phyloP scores from a whole-genome alignment of 441 rosid genomes.

The Bruguiera hainesii region DNA sequence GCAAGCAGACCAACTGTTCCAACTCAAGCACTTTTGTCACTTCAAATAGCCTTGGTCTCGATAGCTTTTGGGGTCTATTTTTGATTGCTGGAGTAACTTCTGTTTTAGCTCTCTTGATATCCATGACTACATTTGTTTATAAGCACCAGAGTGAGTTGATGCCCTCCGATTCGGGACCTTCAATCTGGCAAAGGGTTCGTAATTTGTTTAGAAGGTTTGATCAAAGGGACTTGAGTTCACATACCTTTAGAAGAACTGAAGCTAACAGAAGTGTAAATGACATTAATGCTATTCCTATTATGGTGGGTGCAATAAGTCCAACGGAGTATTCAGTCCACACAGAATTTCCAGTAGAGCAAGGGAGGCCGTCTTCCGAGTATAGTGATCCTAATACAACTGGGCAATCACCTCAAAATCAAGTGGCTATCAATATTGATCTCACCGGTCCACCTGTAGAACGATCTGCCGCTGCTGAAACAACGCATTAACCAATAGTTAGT shows the following conservation, averaged over 20 bases:
- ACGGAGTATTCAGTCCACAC: conserved; percentile 23
- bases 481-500: too few species aligned
- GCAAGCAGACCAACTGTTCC: conserved; percentile 26
- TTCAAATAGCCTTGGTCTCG: conserved; percentile 42
- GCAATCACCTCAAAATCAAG: conserved; percentile 17
- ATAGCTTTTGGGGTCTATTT: conserved; percentile 53
- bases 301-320: conserved; percentile 18
- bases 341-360: conserved; percentile 19
- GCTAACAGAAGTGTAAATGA: conserved; percentile 4
- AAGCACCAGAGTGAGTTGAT: conserved; percentile 18
- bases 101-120: conserved; percentile 31
- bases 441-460: neutral
- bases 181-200: conserved; percentile 18
- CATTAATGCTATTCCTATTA: neutral
- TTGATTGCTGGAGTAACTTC: conserved; percentile 32
- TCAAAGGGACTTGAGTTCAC: conserved; percentile 27
- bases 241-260: conserved; percentile 18
- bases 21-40: conserved; percentile 20
- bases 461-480: too few species aligned
- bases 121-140: conserved; percentile 21
- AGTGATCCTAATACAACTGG: conserved; percentile 5
- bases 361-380: conserved; percentile 5
- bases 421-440: conserved; percentile 1
- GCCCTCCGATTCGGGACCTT: conserved; percentile 1
- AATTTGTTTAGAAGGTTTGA: conserved; percentile 22